phyloP scores from a whole-genome alignment of 306 rosid species.

The Erythrophleum fordii region DNA sequence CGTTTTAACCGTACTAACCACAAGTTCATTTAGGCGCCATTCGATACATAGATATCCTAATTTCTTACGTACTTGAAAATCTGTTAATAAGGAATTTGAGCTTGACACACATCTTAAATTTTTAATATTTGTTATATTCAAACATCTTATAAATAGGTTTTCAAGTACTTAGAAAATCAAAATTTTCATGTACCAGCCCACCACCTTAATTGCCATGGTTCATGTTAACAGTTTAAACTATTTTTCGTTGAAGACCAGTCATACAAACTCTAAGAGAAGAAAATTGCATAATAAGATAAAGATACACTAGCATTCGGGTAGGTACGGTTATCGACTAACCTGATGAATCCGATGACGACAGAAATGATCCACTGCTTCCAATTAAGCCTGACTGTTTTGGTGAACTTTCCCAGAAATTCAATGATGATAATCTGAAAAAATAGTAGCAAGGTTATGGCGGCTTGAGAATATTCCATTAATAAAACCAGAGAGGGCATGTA shows the following conservation, averaged over 20 bases:
- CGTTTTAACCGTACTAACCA: background rate
- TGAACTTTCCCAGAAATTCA: constrained; percentile 81
- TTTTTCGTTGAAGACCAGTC: too few relatives aligned
- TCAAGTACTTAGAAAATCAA: too few relatives aligned
- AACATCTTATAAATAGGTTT: background rate
- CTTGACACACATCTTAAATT: background rate
- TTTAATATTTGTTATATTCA: background rate
- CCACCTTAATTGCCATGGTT: too few relatives aligned
- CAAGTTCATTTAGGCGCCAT: background rate
- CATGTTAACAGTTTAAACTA: too few relatives aligned
- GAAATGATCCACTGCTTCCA: constrained; percentile 85
- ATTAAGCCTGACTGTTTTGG: constrained; percentile 64
- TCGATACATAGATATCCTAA: too few relatives aligned
- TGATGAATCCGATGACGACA: constrained; percentile 66
- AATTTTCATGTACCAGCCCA: too few relatives aligned
- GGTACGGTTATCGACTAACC: constrained; percentile 50
- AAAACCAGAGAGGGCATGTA: constrained; percentile 3
- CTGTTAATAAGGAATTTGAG: background rate
- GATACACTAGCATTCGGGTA: background rate
- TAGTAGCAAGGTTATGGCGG: background rate
- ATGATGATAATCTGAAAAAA: constrained; percentile 64
- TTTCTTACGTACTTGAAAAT: too few relatives aligned
- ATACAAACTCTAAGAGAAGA: too few relatives aligned
- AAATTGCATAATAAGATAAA: background rate
- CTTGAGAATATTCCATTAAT: background rate